A percentile compares a stretch with the other conserved stretches of the same genome.
Conservation (phyloP, 2,329 filamentous ascomycete species). For the Eutypa lata region DNA sequence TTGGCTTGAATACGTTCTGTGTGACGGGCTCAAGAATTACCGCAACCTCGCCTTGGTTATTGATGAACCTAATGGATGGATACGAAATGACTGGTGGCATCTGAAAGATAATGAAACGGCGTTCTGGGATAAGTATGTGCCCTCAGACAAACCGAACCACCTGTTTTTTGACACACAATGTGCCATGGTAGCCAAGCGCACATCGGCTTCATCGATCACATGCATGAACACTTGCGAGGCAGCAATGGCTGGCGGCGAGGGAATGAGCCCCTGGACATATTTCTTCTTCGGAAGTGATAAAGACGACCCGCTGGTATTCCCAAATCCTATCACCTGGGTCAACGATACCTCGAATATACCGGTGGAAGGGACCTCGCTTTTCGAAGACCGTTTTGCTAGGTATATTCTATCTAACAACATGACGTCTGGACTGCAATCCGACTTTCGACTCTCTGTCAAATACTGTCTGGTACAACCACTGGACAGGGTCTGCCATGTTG, state of each 20-base stretch:
- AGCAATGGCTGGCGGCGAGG: too few relatives aligned
- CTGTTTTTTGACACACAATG: slow-evolving; percentile 7
- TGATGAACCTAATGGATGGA: slow-evolving; percentile 7
- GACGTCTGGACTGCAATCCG: too few relatives aligned
- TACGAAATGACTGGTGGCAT: slow-evolving; percentile 9
- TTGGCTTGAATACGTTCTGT: not conserved
- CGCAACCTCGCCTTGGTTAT: slow-evolving; percentile 8
- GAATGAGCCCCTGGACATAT: too few relatives aligned
- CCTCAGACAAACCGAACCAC: slow-evolving; percentile 1
- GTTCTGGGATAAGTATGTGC: slow-evolving; percentile 5
- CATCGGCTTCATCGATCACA: too few relatives aligned
- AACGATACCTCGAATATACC: too few relatives aligned
- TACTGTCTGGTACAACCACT: slow-evolving; percentile 17
- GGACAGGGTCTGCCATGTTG: slow-evolving; percentile 14
- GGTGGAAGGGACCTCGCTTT: too few relatives aligned
- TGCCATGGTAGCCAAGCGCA: not conserved
- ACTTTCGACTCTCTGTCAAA: slow-evolving; percentile 7
- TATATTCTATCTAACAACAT: too few relatives aligned
- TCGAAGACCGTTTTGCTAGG: too few relatives aligned
- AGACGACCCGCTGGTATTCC: too few relatives aligned
- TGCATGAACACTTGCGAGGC: too few relatives aligned
- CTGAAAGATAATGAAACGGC: slow-evolving; percentile 1
- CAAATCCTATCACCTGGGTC: too few relatives aligned
- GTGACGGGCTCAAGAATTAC: slow-evolving; percentile 3
- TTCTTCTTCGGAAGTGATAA: too few relatives aligned